Percentiles rank a stretch among this genome's conserved stretches.
These are phyloP conservation scores for Bolboschoenus planiculmis DNA, from an alignment of 176 grass and related monocot species.

Conservation along the genomic window DNA sequence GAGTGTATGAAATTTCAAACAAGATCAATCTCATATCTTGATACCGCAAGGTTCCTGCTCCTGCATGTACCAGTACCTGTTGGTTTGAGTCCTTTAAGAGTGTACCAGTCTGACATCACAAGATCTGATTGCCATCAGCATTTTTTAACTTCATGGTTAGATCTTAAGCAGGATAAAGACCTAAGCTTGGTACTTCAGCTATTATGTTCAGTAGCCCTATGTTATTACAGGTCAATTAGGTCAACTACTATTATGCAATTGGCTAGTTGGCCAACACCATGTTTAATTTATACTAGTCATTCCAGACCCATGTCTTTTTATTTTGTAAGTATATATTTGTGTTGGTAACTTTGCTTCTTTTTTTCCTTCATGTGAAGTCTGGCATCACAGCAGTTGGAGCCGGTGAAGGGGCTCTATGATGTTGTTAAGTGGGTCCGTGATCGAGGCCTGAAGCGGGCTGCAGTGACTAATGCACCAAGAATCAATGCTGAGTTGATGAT, in stretches of 20 bases:
- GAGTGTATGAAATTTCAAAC: slow-evolving; percentile 32
- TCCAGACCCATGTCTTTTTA: background rate
- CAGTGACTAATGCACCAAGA: slow-evolving; percentile 86
- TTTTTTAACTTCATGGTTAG: background rate
- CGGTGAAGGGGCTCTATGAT: slow-evolving; percentile 57
- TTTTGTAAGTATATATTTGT: background rate
- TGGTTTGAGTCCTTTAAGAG: background rate
- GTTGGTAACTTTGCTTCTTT: background rate
- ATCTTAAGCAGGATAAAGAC: background rate
- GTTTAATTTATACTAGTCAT: background rate
- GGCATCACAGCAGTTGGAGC: slow-evolving; percentile 46
- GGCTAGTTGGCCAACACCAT: background rate
- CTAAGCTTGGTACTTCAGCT: background rate
- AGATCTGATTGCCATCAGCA: background rate
- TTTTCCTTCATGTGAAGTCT: slow-evolving; percentile 30
- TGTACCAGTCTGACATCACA: background rate
- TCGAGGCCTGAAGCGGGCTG: slow-evolving; percentile 54
- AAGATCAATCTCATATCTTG: background rate
- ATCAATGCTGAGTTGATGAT: slow-evolving; percentile 85
- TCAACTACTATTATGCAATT: background rate
- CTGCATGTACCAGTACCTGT: background rate
- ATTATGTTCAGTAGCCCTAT: background rate
- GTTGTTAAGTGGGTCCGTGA: slow-evolving; percentile 65
- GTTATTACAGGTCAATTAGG: background rate
- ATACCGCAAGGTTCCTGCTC: background rate